These are phyloP conservation scores for Paraphaeosphaeria minitans DNA, from an alignment of 2,329 filamentous ascomycete genomes.

Conservation along the genomic window DNA sequence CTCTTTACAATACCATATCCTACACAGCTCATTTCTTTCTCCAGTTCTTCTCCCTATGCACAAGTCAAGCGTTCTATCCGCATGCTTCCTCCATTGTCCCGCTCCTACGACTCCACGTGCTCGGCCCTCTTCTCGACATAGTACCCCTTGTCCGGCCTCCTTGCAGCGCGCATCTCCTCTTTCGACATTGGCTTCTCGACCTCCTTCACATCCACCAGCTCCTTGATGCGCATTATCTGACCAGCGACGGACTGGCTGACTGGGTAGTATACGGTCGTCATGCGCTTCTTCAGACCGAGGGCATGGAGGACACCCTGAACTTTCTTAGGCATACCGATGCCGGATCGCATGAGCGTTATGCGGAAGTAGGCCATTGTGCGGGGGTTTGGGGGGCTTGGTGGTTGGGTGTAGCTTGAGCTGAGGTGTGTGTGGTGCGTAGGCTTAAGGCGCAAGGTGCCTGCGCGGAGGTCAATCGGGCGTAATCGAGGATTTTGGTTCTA, in stretches of 20 bases:
- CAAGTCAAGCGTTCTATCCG: too few species aligned
- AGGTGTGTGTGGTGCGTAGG: conserved; percentile 1
- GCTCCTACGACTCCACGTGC: conserved; percentile 12
- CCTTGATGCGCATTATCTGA: conserved; percentile 93
- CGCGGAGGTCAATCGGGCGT: conserved; percentile 6
- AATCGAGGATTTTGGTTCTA: too few species aligned
- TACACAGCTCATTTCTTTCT: not conserved
- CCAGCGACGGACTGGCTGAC: conserved; percentile 81
- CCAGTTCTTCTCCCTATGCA: too few species aligned
- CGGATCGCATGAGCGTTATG: conserved; percentile 86
- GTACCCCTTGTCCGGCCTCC: conserved; percentile 80
- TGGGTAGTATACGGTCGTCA: conserved; percentile 87
- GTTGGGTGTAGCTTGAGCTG: conserved; percentile 1
- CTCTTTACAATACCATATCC: not conserved
- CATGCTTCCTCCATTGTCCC: not conserved
- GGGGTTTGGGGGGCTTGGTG: not conserved
- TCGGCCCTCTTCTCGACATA: conserved; percentile 67
- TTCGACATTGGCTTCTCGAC: conserved; percentile 69
- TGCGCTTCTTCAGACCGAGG: conserved; percentile 82
- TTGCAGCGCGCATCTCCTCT: conserved; percentile 69
- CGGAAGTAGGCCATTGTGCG: conserved; percentile 77
- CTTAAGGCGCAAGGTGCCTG: conserved; percentile 8
- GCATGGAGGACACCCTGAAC: conserved; percentile 81
- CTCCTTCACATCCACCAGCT: conserved; percentile 82
- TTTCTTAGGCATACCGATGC: conserved; percentile 81